Evolutionary conservation across 1,284 basidiomycete genomes (phyloP), one percentile per base, ranked within the genome.

Genomic region (Grifola frondosa): DNA sequence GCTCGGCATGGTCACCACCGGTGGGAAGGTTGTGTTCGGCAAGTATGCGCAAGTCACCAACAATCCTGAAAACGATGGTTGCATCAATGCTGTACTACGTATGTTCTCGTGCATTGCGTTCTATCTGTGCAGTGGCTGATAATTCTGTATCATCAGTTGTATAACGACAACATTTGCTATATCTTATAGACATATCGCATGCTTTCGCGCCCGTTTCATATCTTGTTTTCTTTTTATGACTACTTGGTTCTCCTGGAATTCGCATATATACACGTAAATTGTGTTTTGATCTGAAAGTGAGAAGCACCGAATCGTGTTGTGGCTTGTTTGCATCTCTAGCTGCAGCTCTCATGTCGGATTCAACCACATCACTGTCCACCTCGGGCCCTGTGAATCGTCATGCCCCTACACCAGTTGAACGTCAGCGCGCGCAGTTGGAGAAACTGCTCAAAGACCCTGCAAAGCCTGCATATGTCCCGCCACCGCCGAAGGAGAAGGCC

Each of bases 11-110:
- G 97, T 99, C 42, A 99, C 97, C n/a, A 89, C 97, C 2, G 95
- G 96, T 41, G 97, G 97, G 54, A 99, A 99, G 66, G 83, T 88
- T 29, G 88, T 89, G 19, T 88, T 90, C 57, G 85, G 86, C 64
- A 93, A 97, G 70, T 97, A 97, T 59, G 95, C 95, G 1, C 96
- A 99, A 65, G 81, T 98, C 58, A 97, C 93, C 35, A 96, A 97
- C 72, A 95, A 94, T 66, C 92, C 92, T 23, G 93, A 97, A 70
- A 91, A 94, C 56, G 94, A 97, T 60, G 94, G 94, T n/a, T 96
- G 92, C 63, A 88, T 97, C 63, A 96, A 97, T 62, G 87, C 91
- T 42, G 89, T 96, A 32, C 81, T 96, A 31, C 80, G 90, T 88
- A 66, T 56, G 88, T 77, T 43, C 19, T 11, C 25, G 20, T 17